A percentile compares a stretch with the other conserved stretches of the same genome.
These are phyloP conservation scores for Metschnikowia gelsemii DNA, from an alignment of 805 yeast genomes.

Conservation along the genomic window DNA sequence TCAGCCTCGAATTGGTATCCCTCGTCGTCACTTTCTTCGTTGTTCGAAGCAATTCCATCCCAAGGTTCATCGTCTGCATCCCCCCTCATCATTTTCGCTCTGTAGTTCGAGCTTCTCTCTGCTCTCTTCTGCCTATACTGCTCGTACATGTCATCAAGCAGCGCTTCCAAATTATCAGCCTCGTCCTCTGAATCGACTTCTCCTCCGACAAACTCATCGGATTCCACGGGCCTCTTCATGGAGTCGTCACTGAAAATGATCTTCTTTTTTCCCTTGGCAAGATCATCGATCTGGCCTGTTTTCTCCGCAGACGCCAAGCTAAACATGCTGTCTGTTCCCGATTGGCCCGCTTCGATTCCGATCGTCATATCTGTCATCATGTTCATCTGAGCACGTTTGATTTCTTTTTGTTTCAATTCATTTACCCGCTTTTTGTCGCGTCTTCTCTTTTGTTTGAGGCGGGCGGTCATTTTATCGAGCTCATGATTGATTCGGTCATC, in stretches of 20 bases:
- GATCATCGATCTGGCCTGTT: conserved; percentile 73
- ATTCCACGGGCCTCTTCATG: background rate
- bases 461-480: conserved; percentile 67
- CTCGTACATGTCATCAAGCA: conserved; percentile 79
- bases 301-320: conserved; percentile 82
- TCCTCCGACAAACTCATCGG: background rate
- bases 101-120: conserved; percentile 65
- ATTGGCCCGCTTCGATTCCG: conserved; percentile 86
- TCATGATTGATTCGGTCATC: conserved; percentile 90
- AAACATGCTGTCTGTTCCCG: conserved; percentile 78
- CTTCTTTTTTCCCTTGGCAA: conserved; percentile 73
- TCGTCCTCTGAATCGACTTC: conserved; percentile 47
- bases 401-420: conserved; percentile 83
- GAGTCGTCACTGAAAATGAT: conserved; percentile 45
- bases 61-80: conserved; percentile 74
- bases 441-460: conserved; percentile 64
- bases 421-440: conserved; percentile 82
- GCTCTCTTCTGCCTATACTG: conserved; percentile 64
- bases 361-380: conserved; percentile 91
- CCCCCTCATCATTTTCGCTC: conserved; percentile 72
- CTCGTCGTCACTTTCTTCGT: conserved; percentile 43
- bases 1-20: conserved; percentile 46
- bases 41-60: conserved; percentile 61
- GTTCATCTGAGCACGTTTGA: conserved; percentile 90
- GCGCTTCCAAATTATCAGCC: conserved; percentile 70